Base-by-base conservation (phyloP, 2,329 filamentous ascomycete species). In the Hortaea werneckii region DNA sequence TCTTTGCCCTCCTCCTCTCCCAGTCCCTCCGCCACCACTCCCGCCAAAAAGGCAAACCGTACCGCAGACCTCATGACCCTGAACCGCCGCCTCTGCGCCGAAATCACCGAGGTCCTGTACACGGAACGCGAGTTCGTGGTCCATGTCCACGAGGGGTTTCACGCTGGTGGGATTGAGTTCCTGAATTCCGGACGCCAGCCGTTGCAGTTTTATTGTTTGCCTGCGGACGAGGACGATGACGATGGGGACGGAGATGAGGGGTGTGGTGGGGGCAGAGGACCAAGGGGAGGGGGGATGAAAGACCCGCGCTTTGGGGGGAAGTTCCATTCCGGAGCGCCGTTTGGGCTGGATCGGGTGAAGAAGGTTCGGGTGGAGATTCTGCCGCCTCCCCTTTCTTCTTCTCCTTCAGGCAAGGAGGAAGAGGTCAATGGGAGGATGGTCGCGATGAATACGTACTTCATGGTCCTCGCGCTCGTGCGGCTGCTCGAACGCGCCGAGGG, bases 401-500 rank as follows among this genome's bases (percentile, higher is more conserved):
- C n/a, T n/a, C 4, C 20, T 20, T 20, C 20, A 20, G 20, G 20
- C 20, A 20, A 20, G 20, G 20, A 20, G 20, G 20, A 20, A 20
- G 40, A 41, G 9, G 46, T 46, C 20, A 30, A 28, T 20, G 41
- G 13, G 29, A 44, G 5, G n/a, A 53, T 56, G 37, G 50, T 50
- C 2, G 42, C 53, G 1, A 47, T 61, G 43, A 57, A 58, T 46
- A 61, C 59, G 1, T 60, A 57, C 49, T 61, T 54, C 53, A 61
- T 60, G 54, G 46, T 50, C 12, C 49, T 51, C 6, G 55, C 58
- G 8, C 50, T 63, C 5, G 50, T 47, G 40, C 49, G 47, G 8
- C 48, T 61, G 9, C 51, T 63, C 7, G 44, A 56, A n/a, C 48
- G 53, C 7, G 41, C 47, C 11, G 44, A 42, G 10, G 40, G 40